Conservation (phyloP, 805 yeast species). For the Candida schatavii region DNA sequence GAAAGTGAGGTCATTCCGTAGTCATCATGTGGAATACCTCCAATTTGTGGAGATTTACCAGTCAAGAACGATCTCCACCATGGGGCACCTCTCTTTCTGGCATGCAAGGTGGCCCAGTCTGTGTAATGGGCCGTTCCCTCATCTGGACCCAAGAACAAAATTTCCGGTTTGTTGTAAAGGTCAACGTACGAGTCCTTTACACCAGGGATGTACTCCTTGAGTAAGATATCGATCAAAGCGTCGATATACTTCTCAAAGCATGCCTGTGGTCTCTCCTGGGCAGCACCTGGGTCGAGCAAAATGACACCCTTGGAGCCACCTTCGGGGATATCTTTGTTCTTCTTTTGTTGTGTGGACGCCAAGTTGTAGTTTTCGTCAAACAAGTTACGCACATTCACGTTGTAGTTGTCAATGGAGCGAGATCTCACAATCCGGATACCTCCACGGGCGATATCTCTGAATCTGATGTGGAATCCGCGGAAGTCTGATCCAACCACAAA, state of each 20-base stretch:
- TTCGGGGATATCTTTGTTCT: constrained; percentile 97
- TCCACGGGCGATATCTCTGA: constrained; percentile 96
- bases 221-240: constrained; percentile 79
- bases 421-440: constrained; percentile 95
- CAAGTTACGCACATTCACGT: constrained; percentile 78
- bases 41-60: constrained; percentile 86
- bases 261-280: constrained; percentile 75
- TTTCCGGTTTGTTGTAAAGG: constrained; percentile 78
- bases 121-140: constrained; percentile 96
- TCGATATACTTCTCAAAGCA: constrained; percentile 93
- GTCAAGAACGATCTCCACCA: constrained; percentile 99
- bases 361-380: constrained; percentile 96
- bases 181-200: constrained; percentile 83
- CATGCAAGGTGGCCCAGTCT: constrained; percentile 97
- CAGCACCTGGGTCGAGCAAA: constrained; percentile 70
- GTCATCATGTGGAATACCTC: constrained; percentile 98
- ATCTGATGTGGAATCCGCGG: constrained; percentile 95
- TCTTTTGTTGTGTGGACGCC: constrained; percentile 94
- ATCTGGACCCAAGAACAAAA: constrained; percentile 97
- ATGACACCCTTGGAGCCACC: constrained; percentile 99
- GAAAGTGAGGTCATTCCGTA: constrained; percentile 97
- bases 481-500: constrained; percentile 94
- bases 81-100: constrained; percentile 85
- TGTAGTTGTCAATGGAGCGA: constrained; percentile 79
- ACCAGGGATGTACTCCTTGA: constrained; percentile 69